phyloP scores from a whole-genome alignment of 352 stramenopile genomes.

The Pseudoperonospora humuli region DNA sequence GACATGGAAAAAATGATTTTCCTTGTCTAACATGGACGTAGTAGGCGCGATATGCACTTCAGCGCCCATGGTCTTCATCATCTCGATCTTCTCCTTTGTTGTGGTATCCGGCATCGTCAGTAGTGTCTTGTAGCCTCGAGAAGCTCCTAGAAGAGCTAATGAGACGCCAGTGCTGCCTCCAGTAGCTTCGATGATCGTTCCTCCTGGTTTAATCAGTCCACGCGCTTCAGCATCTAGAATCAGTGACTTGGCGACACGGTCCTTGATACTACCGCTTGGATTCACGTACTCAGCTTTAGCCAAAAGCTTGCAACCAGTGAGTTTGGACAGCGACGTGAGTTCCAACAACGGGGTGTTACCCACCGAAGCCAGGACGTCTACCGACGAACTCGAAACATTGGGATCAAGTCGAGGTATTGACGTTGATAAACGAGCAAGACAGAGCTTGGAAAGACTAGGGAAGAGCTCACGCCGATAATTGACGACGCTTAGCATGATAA shows the following conservation, averaged over 20 bases:
- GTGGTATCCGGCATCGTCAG: conserved; percentile 70
- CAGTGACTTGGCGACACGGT: conserved; percentile 89
- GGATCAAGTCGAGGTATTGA: too few species aligned
- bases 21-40: conserved; percentile 52
- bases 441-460: too few species aligned
- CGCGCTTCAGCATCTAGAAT: conserved; percentile 85
- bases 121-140: conserved; percentile 74
- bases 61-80: conserved; percentile 70
- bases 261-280: conserved; percentile 90
- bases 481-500: too few species aligned
- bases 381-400: too few species aligned
- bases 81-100: conserved; percentile 63
- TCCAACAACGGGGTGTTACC: conserved; percentile 71
- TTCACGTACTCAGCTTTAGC: conserved; percentile 85
- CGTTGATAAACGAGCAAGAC: too few species aligned
- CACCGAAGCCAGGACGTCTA: conserved; percentile 59
- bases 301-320: conserved; percentile 66
- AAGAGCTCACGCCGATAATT: too few species aligned
- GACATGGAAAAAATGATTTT: conserved; percentile 70
- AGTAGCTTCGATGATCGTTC: conserved; percentile 72
- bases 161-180: conserved; percentile 90
- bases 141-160: conserved; percentile 80
- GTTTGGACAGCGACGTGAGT: conserved; percentile 49
- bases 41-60: conserved; percentile 54
- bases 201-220: conserved; percentile 64